phyloP scores from a whole-genome alignment of 768 basidiomycete species.

The Russula olivacea region DNA sequence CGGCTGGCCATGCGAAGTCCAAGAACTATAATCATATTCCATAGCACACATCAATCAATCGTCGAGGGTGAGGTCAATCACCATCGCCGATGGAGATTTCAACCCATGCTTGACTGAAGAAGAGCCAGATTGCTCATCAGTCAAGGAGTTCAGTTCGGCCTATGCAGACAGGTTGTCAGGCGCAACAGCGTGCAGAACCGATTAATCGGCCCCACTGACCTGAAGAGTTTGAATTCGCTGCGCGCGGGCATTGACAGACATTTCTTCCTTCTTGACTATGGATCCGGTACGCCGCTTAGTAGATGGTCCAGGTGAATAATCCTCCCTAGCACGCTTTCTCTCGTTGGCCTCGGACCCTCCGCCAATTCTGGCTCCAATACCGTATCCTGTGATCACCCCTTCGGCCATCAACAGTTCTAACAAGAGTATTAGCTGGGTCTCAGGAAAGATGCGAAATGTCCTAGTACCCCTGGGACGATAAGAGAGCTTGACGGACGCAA shows the following conservation, averaged over 20 bases:
- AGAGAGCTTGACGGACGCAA: constrained; percentile 4
- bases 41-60: neutral
- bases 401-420: constrained; percentile 15
- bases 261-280: neutral
- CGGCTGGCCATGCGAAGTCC: neutral
- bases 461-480: constrained; percentile 19
- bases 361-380: neutral
- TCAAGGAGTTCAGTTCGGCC: constrained; percentile 9
- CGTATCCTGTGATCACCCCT: constrained; percentile 3
- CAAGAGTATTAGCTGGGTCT: neutral
- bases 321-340: constrained; percentile 13
- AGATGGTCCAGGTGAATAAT: neutral
- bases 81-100: constrained; percentile 9
- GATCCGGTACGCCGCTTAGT: neutral
- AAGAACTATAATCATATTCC: neutral
- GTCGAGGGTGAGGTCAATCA: constrained; percentile 14
- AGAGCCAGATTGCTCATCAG: neutral
- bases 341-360: neutral
- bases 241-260: neutral
- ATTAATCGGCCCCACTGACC: neutral
- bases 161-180: neutral
- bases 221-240: constrained; percentile 15
- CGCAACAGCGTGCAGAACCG: neutral
- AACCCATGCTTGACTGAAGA: constrained; percentile 7
- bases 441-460: neutral